Evolutionary conservation across 1,284 basidiomycete species (phyloP).

Genomic region (Fomitopsis palustris): DNA sequence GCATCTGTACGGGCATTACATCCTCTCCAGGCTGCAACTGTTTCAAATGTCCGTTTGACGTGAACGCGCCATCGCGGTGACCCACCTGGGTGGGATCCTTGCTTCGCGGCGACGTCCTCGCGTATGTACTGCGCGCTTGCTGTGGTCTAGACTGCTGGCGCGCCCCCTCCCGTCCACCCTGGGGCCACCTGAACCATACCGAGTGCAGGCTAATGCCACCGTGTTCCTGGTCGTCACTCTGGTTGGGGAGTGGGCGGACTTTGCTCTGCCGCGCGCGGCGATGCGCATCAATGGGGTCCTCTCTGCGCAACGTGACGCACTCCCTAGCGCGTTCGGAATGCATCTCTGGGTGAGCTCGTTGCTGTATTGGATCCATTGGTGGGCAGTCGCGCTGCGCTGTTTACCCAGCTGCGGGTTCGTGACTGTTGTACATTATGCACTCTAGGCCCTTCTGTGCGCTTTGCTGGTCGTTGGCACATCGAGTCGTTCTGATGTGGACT

Average conservation of each 20-base stretch:
- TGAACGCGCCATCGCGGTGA: neutral
- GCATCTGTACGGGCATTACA: neutral
- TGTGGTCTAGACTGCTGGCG: neutral
- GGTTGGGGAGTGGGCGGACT: neutral
- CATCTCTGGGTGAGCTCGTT: neutral
- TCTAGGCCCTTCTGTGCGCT: neutral
- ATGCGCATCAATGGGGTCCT: neutral
- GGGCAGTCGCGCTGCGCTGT: neutral
- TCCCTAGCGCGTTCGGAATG: neutral
- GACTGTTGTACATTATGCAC: neutral
- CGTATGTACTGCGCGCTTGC: neutral
- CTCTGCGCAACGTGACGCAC: neutral
- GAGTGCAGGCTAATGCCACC: neutral
- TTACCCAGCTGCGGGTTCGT: neutral
- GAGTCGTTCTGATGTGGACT: neutral
- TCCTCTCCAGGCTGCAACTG: neutral
- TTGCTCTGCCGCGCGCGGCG: neutral
- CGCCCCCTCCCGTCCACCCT: neutral
- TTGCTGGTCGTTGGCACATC: neutral
- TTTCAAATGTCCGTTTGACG: neutral
- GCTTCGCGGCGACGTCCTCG: neutral
- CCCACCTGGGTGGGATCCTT: neutral
- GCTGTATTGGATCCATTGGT: neutral
- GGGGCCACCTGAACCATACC: neutral
- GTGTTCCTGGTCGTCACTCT: neutral